Conservation (phyloP, 805 yeast species). For the Zygotorulaspora sp. region DNA sequence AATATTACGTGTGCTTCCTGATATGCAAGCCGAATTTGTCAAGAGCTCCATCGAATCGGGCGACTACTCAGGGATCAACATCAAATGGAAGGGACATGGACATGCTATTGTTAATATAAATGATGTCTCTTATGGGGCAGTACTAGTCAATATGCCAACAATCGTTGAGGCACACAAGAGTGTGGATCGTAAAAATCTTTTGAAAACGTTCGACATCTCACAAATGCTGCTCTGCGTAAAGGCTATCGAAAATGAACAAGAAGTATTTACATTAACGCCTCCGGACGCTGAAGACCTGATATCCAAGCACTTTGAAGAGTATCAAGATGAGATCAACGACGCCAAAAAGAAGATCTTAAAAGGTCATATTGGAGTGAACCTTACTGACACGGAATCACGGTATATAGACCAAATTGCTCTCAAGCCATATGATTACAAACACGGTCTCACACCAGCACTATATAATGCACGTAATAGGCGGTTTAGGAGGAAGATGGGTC, state of each 20-base stretch:
- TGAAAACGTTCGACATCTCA: constrained; percentile 78
- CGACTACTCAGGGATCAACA: constrained; percentile 63
- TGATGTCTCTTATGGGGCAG: constrained; percentile 70
- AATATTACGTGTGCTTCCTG: constrained; percentile 63
- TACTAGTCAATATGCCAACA: constrained; percentile 85
- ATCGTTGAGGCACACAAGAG: constrained; percentile 83
- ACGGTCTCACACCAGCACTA: constrained; percentile 82
- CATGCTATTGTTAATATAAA: constrained; percentile 75
- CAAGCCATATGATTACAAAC: constrained; percentile 44
- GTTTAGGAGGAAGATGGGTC: constrained; percentile 65
- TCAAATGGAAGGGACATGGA: constrained; percentile 79
- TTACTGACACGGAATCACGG: constrained; percentile 28
- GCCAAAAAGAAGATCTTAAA: constrained; percentile 23
- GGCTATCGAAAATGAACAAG: constrained; percentile 45
- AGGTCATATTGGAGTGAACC: constrained; percentile 27
- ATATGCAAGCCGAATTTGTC: constrained; percentile 53
- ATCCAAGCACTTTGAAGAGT: constrained; percentile 29
- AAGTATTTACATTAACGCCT: constrained; percentile 40
- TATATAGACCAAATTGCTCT: constrained; percentile 22
- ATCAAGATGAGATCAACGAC: constrained; percentile 28
- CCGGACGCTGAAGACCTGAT: constrained; percentile 42
- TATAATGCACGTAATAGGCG: constrained; percentile 64
- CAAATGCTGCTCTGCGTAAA: constrained; percentile 79
- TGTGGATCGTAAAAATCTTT: constrained; percentile 76
- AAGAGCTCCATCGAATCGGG: constrained; percentile 73